Percentiles rank a stretch among this genome's conserved stretches.
phyloP scores from a whole-genome alignment of 768 basidiomycete genomes.

The Lepiota venenata region DNA sequence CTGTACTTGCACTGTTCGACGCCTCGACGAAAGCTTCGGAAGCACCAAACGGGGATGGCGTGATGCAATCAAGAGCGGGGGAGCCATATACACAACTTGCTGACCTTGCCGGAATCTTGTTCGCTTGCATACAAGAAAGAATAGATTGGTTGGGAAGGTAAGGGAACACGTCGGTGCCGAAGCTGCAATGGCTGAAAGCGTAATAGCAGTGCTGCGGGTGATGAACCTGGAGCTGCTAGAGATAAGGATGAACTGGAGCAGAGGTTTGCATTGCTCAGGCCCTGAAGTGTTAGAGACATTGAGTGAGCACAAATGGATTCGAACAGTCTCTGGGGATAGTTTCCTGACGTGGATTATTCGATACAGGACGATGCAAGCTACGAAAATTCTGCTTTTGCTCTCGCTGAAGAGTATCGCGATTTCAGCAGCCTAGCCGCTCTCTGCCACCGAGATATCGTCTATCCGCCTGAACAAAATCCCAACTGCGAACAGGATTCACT shows the following conservation, averaged over 20 bases:
- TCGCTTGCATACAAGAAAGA: constrained; percentile 65
- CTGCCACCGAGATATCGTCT: constrained; percentile 67
- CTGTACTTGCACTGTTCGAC: constrained; percentile 69
- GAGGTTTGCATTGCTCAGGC: constrained; percentile 67
- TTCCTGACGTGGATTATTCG: background rate
- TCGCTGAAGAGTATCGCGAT: constrained; percentile 87
- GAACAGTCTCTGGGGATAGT: background rate
- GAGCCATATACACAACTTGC: constrained; percentile 57
- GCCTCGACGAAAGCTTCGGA: constrained; percentile 51
- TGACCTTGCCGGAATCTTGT: constrained; percentile 58
- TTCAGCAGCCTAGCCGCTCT: constrained; percentile 83
- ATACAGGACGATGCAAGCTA: constrained; percentile 63
- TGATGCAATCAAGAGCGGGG: constrained; percentile 20
- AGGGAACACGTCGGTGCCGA: background rate
- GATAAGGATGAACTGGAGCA: constrained; percentile 61
- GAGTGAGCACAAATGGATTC: constrained; percentile 43
- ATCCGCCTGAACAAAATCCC: constrained; percentile 62
- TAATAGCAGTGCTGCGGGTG: constrained; percentile 35
- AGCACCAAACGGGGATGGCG: constrained; percentile 22
- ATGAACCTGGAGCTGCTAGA: constrained; percentile 46
- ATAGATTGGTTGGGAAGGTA: constrained; percentile 68
- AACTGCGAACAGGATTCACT: constrained; percentile 57
- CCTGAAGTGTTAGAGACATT: constrained; percentile 78
- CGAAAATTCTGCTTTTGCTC: constrained; percentile 65
- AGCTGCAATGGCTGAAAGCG: background rate